phyloP scores from a whole-genome alignment of 345 rosid genomes.

The Geranium rotundifolium region DNA sequence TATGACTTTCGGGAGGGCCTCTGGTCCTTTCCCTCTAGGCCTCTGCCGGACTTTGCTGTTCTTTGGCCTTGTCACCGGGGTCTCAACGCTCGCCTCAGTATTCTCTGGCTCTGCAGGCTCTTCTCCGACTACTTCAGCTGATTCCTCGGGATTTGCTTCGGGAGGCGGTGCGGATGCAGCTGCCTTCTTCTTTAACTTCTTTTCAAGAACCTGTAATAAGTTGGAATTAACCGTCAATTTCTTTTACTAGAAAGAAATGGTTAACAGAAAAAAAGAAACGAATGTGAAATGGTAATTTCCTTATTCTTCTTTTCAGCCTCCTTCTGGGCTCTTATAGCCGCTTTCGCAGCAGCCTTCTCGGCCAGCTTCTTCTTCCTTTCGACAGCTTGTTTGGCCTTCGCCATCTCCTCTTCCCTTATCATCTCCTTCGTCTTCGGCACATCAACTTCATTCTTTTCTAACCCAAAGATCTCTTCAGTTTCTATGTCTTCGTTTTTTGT shows the following conservation, averaged over 20 bases:
- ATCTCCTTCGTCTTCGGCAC: constrained; percentile 66
- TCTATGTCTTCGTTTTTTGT: constrained; percentile 25
- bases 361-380: constrained; percentile 95
- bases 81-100: constrained; percentile 25
- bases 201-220: constrained; percentile 68
- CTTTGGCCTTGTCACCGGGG: constrained; percentile 26
- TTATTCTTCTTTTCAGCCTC: constrained; percentile 87
- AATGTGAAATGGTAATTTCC: constrained; percentile 32
- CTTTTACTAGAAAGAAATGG: not conserved
- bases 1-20: constrained; percentile 56
- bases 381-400: constrained; percentile 76
- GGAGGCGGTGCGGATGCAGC: constrained; percentile 21
- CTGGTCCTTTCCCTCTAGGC: constrained; percentile 40
- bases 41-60: constrained; percentile 35
- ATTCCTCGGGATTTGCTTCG: constrained; percentile 32
- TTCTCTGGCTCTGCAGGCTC: constrained; percentile 49
- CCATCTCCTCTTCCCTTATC: constrained; percentile 80
- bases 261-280: not conserved
- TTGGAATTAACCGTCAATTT: not conserved
- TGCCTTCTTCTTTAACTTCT: constrained; percentile 73
- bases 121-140: constrained; percentile 25
- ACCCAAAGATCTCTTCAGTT: constrained; percentile 7
- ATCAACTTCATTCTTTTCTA: constrained; percentile 29
- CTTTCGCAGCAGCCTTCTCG: constrained; percentile 85
- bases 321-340: constrained; percentile 79